A percentile compares a stretch with the other conserved stretches of the same genome.
phyloP scores from a whole-genome alignment of 1,284 basidiomycete species.

The Sanguinoderma infundibulare region DNA sequence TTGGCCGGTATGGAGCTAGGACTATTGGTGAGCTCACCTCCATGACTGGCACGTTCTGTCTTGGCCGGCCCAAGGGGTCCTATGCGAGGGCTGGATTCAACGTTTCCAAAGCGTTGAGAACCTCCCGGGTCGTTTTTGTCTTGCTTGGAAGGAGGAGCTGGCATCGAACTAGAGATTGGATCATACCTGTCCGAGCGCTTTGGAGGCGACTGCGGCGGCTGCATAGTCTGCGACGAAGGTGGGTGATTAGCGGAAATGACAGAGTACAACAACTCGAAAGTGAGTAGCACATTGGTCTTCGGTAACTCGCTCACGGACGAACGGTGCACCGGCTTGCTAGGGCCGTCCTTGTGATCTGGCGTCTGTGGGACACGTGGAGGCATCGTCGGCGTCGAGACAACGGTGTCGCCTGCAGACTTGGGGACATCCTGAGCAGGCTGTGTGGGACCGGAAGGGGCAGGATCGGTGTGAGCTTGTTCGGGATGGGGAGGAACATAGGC shows the following conservation, averaged over 20 bases:
- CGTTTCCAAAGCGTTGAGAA: conserved; percentile 3
- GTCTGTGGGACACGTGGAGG: conserved; percentile 15
- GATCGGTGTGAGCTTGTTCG: conserved; percentile 41
- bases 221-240: conserved; percentile 10
- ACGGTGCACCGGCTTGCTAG: conserved; percentile 17
- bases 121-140: neutral
- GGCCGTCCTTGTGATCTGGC: conserved; percentile 17
- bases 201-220: conserved; percentile 3
- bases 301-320: conserved; percentile 26
- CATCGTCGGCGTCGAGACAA: conserved; percentile 1
- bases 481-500: conserved; percentile 45
- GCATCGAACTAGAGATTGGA: conserved; percentile 2
- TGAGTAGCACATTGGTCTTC: conserved; percentile 25
- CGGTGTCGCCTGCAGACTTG: conserved; percentile 9
- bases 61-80: conserved; percentile 14
- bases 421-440: conserved; percentile 3
- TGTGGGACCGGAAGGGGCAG: conserved; percentile 18
- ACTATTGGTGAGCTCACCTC: conserved; percentile 20
- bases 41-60: conserved; percentile 15
- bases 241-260: neutral
- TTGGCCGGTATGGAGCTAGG: conserved; percentile 20
- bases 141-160: conserved; percentile 6
- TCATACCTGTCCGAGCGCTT: conserved; percentile 15
- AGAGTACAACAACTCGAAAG: neutral
- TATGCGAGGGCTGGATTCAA: conserved; percentile 6